These are phyloP conservation scores for Tuber magnatum DNA, from an alignment of 495 filamentous ascomycete genomes.

Conservation along the genomic window DNA sequence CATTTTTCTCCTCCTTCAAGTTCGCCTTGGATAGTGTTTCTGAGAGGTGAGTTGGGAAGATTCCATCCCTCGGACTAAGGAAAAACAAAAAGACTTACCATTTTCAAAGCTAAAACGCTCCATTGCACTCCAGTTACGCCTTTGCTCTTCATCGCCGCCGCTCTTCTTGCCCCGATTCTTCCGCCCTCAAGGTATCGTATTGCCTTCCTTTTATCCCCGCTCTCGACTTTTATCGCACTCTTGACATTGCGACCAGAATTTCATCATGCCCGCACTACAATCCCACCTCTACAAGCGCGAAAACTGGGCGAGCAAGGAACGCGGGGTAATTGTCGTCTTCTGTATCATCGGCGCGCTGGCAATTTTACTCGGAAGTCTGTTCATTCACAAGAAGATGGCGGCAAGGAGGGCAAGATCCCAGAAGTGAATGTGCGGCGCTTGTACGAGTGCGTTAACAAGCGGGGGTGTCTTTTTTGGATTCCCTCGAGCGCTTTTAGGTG, in stretches of 20 bases:
- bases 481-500: not conserved
- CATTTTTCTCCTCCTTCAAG: not conserved
- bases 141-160: not conserved
- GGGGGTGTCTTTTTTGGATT: not conserved
- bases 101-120: not conserved
- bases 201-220: not conserved
- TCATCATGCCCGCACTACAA: not conserved
- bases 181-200: not conserved
- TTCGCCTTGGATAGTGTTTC: not conserved
- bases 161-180: not conserved
- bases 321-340: constrained; percentile 55
- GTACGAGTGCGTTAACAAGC: not conserved
- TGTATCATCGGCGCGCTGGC: constrained; percentile 52
- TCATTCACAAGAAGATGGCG: constrained; percentile 45
- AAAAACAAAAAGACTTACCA: not conserved
- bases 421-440: not conserved
- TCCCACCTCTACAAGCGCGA: constrained; percentile 45
- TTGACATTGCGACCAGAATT: not conserved
- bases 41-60: not conserved
- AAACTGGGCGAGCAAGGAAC: constrained; percentile 49
- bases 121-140: not conserved
- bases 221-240: not conserved
- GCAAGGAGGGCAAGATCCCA: constrained; percentile 41
- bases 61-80: not conserved
- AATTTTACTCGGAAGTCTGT: constrained; percentile 46